Base-by-base conservation (phyloP, 768 basidiomycete species). In the Filobasidium wieringae region DNA sequence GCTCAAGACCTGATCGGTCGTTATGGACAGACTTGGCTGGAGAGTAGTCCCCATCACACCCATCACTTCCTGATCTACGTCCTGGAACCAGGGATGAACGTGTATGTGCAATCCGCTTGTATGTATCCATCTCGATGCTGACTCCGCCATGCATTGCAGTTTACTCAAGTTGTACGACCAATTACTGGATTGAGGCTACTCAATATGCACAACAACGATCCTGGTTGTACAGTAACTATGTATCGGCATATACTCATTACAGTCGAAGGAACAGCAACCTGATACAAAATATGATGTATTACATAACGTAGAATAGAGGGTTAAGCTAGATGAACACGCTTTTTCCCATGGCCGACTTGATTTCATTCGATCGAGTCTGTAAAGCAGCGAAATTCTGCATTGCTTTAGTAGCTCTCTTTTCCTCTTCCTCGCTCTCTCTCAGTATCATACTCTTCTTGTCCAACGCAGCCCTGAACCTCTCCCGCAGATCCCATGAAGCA, bases 401-500 rank as follows among this genome's bases (percentile, higher is more conserved):
- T 36, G 95, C 93, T 64, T 76, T 81, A 63, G 66, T 65, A 24
- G 88, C 83, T 72, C 79, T 80, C 76, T 74, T 81, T 77, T 87
- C 86, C 51, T 79, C 78, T 67, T 85, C 85, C 76, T 91, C 88
- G 43, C 83, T 83, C 50, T 77, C 78, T 66, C 79, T 79, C 15
- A 93, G 89, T 68, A 92, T 88, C 67, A 80, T 80, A 34, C 78
- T 80, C 41, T 82, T 77, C 69, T 86, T 84, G 65, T 97, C 90
- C 78, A 90, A 80, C 17, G 87, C 85, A 2, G 75, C 77, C 57
- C 82, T 79, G 78, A 90, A 93, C 40, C 85, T 80, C 74, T 88
- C 86, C 64, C 80, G 80, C 60, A 92, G 69, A 72, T 96, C 92
- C 88, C 88, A 96, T 22, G 86, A 83, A 19, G 87, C 92, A 30